Evolutionary conservation across 345 rosid species (phyloP).

Genomic region (Sapria himalayana): DNA sequence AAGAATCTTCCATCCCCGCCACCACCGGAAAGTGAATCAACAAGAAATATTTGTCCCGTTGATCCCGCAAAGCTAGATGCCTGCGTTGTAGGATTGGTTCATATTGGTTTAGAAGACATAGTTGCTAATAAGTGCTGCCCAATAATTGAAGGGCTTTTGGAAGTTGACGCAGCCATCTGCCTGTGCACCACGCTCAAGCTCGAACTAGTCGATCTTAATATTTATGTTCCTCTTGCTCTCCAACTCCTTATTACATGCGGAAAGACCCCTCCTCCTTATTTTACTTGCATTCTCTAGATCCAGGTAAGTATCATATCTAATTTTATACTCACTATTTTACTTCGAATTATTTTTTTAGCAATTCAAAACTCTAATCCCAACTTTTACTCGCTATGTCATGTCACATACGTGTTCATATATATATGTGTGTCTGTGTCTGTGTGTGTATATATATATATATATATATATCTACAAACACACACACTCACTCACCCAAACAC

Average conservation of each 20-base stretch:
- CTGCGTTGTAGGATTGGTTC: conserved; percentile 78
- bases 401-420: too few species aligned
- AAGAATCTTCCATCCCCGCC: conserved; percentile 21
- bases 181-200: conserved; percentile 78
- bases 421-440: too few species aligned
- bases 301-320: too few species aligned
- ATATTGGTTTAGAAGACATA: conserved; percentile 59
- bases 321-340: too few species aligned
- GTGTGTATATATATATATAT: too few species aligned
- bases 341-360: too few species aligned
- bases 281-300: conserved; percentile 61
- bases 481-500: too few species aligned
- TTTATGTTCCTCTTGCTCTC: conserved; percentile 77
- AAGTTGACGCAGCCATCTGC: conserved; percentile 78
- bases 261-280: conserved; percentile 91
- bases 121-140: conserved; percentile 76
- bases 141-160: conserved; percentile 46
- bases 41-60: conserved; percentile 42
- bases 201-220: conserved; percentile 62
- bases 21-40: conserved; percentile 11
- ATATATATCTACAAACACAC: too few species aligned
- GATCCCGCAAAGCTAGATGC: conserved; percentile 75
- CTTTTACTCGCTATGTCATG: too few species aligned
- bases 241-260: conserved; percentile 89
- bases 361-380: too few species aligned